Evolutionary conservation across 1,139 yeast species (phyloP), one percentile per base, ranked within the genome.

Genomic region (Ashbya aceris): DNA sequence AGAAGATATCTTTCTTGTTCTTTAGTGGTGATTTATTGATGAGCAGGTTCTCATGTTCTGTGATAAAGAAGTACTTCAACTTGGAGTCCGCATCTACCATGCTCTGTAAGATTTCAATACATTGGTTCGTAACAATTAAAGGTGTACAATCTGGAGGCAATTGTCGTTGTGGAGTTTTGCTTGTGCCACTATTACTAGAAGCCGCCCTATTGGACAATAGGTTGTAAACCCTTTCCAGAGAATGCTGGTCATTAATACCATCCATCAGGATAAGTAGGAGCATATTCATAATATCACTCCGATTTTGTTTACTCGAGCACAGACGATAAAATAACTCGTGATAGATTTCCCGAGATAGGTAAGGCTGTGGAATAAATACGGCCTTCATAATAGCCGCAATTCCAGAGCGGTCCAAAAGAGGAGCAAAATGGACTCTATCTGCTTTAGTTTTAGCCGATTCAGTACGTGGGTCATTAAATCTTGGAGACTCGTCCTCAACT

Each of bases 371-470:
- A 13, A 83, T 71, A 61, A 84, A 89, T 7, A 86, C 66, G 34
- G 85, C 68, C 46, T 89, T 73, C 40, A 85, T 61, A 34, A 89
- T 55, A 0, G 95, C 73, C 6, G 93, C 80, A 45, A 85, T 76
- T 17, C 96, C 96, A 9, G 76, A 66, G 42, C 77, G 73, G 52
- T 89, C 96, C 43, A 85, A 70, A 45, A 87, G 62, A 2, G 95
- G 86, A 1, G 83, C 70, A 49, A 75, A 77, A 48, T 58, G 55
- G 64, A 76, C 9, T 66, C 64, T 54, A 65, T 72, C 50, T 65
- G 67, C 36, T 58, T 65, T 46, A 45, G 61, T 58, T 35, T 60
- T 58, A 30, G 57, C 56, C 7, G 33, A 27, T 12, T 33, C 41
- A 9, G 32, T 35, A 2, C 33, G 45, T 7, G 38, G 45, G 8